Conservation (phyloP, 1,139 yeast genomes). For the Torulaspora pretoriensis region DNA sequence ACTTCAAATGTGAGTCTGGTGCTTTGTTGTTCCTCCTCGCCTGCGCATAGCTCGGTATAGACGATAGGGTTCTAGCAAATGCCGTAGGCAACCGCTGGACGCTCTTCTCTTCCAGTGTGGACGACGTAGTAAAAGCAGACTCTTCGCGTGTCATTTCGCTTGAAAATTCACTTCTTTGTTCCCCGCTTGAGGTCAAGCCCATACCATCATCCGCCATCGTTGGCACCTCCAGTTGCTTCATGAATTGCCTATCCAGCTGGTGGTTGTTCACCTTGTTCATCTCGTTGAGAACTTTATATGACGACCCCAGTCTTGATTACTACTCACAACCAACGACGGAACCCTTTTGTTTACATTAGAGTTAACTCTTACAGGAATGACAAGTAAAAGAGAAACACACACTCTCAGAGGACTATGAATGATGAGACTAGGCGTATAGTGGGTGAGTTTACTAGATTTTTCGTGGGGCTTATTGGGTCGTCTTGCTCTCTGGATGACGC, state of each 20-base stretch:
- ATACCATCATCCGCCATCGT: background rate
- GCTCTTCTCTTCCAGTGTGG: conserved; percentile 15
- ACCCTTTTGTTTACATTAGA: conserved; percentile 11
- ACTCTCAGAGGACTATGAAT: background rate
- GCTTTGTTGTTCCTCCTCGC: conserved; percentile 18
- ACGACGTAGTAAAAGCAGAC: conserved; percentile 10
- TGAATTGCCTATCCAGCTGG: background rate
- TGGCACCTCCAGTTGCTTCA: background rate
- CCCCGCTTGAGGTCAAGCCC: conserved; percentile 1
- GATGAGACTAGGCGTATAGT: conserved; percentile 2
- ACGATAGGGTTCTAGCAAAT: conserved; percentile 27
- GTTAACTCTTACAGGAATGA: background rate
- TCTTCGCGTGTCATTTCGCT: conserved; percentile 13
- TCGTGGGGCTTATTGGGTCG: background rate
- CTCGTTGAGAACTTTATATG: background rate
- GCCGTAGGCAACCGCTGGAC: conserved; percentile 18
- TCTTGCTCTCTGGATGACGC: background rate
- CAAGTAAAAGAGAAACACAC: background rate
- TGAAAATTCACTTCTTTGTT: conserved; percentile 13
- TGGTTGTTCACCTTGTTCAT: background rate
- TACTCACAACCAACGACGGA: conserved; percentile 1
- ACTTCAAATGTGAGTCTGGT: conserved; percentile 40
- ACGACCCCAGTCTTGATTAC: background rate
- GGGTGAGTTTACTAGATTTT: background rate
- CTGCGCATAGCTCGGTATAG: conserved; percentile 27